Evolutionary conservation across 2,329 filamentous ascomycete species (phyloP).

Genomic region (Beauveria varroae): DNA sequence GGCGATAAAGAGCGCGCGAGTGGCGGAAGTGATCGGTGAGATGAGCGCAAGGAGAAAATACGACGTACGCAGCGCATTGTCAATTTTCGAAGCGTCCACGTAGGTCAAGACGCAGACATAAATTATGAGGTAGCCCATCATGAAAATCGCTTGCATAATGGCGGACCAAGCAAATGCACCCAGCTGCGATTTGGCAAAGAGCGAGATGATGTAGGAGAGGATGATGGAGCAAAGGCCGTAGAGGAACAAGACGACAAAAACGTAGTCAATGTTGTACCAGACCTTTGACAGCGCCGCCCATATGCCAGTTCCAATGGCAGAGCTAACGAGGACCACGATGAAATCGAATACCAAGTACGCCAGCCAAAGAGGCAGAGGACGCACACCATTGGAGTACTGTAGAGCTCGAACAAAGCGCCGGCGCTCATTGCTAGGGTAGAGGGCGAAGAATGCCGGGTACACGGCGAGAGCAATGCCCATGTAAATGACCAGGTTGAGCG

Average conservation of each 20-base stretch:
- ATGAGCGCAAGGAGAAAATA: conserved; percentile 70
- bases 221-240: conserved; percentile 74
- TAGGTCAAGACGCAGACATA: conserved; percentile 71
- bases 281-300: conserved; percentile 57
- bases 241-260: conserved; percentile 73
- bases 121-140: conserved; percentile 63
- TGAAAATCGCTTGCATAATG: conserved; percentile 64
- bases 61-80: conserved; percentile 57
- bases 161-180: conserved; percentile 79
- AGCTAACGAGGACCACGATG: conserved; percentile 57
- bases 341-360: conserved; percentile 81
- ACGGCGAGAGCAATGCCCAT: conserved; percentile 70
- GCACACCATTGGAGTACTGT: conserved; percentile 87
- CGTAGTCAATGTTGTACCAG: conserved; percentile 73
- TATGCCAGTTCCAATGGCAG: conserved; percentile 59
- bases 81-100: conserved; percentile 60
- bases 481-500: conserved; percentile 73
- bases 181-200: conserved; percentile 71
- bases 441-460: conserved; percentile 78
- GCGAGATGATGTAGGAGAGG: conserved; percentile 71
- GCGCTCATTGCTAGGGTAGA: conserved; percentile 84
- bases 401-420: conserved; percentile 71
- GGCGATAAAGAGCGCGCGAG: conserved; percentile 66
- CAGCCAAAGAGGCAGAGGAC: conserved; percentile 74
- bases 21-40: conserved; percentile 68